These are phyloP conservation scores for Phaeotremella fagi DNA, from an alignment of 768 basidiomycete genomes.

Conservation along the genomic window DNA sequence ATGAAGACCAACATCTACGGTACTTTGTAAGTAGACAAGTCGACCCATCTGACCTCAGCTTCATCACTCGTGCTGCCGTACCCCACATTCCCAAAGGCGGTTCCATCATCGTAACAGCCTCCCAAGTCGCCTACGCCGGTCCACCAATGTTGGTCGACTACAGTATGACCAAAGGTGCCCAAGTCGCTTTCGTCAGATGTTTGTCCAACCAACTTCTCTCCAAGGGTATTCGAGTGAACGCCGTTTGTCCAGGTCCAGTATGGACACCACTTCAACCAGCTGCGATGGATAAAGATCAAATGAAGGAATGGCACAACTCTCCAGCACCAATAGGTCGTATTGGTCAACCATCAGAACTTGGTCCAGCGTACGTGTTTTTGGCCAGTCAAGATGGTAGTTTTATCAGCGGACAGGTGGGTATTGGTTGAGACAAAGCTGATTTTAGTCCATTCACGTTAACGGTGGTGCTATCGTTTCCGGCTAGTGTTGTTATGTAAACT, in stretches of 20 bases:
- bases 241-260: conserved; percentile 42
- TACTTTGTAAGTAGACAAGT: conserved; percentile 51
- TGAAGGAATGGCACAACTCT: conserved; percentile 41
- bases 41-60: conserved; percentile 16
- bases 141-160: conserved; percentile 53
- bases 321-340: conserved; percentile 52
- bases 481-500: no score
- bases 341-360: conserved; percentile 57
- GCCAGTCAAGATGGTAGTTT: conserved; percentile 48
- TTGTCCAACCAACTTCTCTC: conserved; percentile 56
- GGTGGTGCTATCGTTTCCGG: conserved; percentile 41
- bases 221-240: conserved; percentile 50
- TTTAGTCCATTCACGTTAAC: conserved; percentile 44
- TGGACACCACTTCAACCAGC: conserved; percentile 49
- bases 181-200: conserved; percentile 53
- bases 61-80: conserved; percentile 56
- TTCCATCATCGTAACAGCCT: conserved; percentile 62
- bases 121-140: conserved; percentile 49
- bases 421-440: neutral
- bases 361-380: conserved; percentile 58
- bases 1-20: conserved; percentile 60
- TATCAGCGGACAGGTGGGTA: conserved; percentile 39
- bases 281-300: conserved; percentile 42
- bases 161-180: conserved; percentile 58
- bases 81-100: conserved; percentile 61